phyloP scores from a whole-genome alignment of 306 rosid genomes.

The Sicyos baderoa region DNA sequence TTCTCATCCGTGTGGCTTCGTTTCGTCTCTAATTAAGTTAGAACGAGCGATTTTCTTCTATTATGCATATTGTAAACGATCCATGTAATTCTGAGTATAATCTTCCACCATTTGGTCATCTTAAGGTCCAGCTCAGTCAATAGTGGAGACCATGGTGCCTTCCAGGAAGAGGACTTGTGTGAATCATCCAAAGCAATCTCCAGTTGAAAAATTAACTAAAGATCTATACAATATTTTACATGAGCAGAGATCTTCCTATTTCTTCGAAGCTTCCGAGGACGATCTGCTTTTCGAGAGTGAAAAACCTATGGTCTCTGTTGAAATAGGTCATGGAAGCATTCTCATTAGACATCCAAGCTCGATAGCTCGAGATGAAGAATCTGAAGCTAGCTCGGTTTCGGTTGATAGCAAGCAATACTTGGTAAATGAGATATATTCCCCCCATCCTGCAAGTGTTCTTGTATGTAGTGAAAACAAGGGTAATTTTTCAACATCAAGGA shows the following conservation, averaged over 20 bases:
- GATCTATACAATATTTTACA: conserved; percentile 83
- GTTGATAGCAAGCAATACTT: conserved; percentile 60
- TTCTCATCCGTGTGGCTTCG: background rate
- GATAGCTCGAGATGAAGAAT: conserved; percentile 79
- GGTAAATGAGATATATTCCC: conserved; percentile 56
- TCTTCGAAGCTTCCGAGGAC: conserved; percentile 78
- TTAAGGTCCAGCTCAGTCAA: conserved; percentile 85
- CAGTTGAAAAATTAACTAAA: conserved; percentile 90
- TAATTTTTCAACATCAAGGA: conserved; percentile 31
- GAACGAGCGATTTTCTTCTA: background rate
- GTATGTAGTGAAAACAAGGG: conserved; percentile 32
- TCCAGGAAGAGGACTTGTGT: conserved; percentile 86
- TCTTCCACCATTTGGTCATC: conserved; percentile 22
- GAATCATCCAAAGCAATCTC: conserved; percentile 67
- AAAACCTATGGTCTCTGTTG: conserved; percentile 94
- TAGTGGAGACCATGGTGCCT: conserved; percentile 83
- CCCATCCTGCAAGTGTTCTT: conserved; percentile 37
- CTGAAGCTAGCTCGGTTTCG: conserved; percentile 92
- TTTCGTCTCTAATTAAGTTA: background rate
- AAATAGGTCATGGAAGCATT: conserved; percentile 96
- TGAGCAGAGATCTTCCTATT: conserved; percentile 77
- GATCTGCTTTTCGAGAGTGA: conserved; percentile 86
- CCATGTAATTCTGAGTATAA: conserved; percentile 23
- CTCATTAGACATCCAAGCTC: conserved; percentile 92
- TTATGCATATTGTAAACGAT: conserved; percentile 11